Evolutionary conservation across 257 asterid species (phyloP), one percentile per base, ranked within the genome.

Genomic region (Solanum rostratum): DNA sequence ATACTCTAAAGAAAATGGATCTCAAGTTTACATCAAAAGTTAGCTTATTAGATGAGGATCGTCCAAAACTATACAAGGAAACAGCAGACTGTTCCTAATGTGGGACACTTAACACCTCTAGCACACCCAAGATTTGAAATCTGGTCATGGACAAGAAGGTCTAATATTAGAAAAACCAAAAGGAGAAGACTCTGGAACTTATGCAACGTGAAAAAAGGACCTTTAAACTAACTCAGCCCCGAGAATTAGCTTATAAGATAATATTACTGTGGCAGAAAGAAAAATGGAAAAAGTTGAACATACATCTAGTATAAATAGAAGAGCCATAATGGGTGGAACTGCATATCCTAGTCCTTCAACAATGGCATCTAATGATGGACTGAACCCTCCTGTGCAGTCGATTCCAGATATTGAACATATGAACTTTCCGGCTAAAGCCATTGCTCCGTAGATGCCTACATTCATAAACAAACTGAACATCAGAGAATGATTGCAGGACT

Each of bases 251-350:
- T 69, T 19, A 69, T 19, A 69, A 33, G 50, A 15, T 18, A 33
- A 68, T 12, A 3, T 24, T 49, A 49, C 29, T 19, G 11, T 14
- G 7, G 54, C 43, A 59, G 24, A 65, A 76, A 65, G 43, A 14
- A 11, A 22, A 73, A 24, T 13, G 27, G 45, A 62, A 2, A 76
- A 8, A 83, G 84, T 60, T 80, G 11, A 63, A 27, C 96, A 55
- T 93, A 95, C 99, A 87, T 96, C 98, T 68, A 96, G 90, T 86
- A 93, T 96, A 87, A 96, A 92, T 82, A 95, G 97, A 88, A 93
- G 96, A 59, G 97, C 98, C 98, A 95, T 95, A 79, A 96, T 95
- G 14, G 99, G 99, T 80, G 98, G 99, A 89, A 92, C 93, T 79
- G 99, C 98, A 89, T 96, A 95, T 88, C 97, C 99, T 87, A 96